Evolutionary conservation across 1,284 basidiomycete genomes (phyloP), one percentile per base, ranked within the genome.

Genomic region (Papiliotrema laurentii): DNA sequence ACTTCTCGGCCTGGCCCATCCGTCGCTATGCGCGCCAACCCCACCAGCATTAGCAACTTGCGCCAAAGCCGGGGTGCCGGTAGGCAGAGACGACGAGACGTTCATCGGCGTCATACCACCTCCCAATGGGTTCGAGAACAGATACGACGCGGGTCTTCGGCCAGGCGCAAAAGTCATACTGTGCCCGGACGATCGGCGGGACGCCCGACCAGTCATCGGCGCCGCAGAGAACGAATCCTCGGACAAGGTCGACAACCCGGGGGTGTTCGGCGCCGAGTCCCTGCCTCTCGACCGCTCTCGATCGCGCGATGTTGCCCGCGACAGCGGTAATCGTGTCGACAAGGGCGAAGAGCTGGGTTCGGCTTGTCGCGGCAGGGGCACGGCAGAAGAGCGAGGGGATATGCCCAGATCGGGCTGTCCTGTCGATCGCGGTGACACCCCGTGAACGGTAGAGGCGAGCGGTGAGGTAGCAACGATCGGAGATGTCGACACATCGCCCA

Each of bases 61-160:
- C 3, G 42, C 40, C 2, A 13, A 27, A 2, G 44, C 25, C 16
- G 43, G 36, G 13, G 43, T 48, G 47, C 9, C 7, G 28, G 13
- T 22, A 5, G 28, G 4, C 18, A 22, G 4, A 4, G 48, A 28
- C n/a, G 18, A 18, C 50, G 51, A 0, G 28, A 3, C 34, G 30
- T 55, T 50, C 39, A 71, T 47, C n/a, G 66, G 64, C 0, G 65
- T 67, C 69, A 71, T 68, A 22, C 66, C 69, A 5, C 53, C 56
- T 21, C 66, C 67, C 26, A 64, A 53, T 1, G 59, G 55, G 16
- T 47, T 45, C 2, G 54, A 56, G 47, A 70, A 72, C 19, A 72
- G 51, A 61, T 66, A 68, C 26, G 60, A 63, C 34, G 55, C 63
- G 2, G 64, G 63, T 46, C 68, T 24, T 24, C 47, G 56, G 33